Base-by-base conservation (phyloP, 2,329 filamentous ascomycete genomes). In the Ceratocystis diversiconidia region DNA sequence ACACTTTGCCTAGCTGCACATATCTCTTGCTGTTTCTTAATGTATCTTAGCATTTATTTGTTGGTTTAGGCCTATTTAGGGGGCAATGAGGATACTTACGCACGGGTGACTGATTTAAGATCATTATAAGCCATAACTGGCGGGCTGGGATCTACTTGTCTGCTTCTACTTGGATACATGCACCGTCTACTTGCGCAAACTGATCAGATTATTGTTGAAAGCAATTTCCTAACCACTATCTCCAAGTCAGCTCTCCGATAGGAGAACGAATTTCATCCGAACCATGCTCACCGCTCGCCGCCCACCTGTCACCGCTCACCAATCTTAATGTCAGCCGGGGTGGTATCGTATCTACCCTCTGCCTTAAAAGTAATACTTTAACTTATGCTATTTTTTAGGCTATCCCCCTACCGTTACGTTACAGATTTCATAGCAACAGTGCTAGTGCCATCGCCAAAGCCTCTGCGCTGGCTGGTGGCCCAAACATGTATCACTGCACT, bases 281-380 rank as follows among this genome's bases (percentile, higher is more conserved):
- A 15, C n/a, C 5, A 70, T 77, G 32, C 77, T 78, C 67, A 73
- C 76, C 69, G 74, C 32, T 12, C 32, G 3, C 32, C 32, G 8
- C 8, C 10, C 32, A 76, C 70, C 76, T 74, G 74, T 36, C 32
- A 76, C 70, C 76, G 74, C 75, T 70, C 5, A 70, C 73, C 59
- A 76, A 75, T 67, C 75, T 74, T 4, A 73, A 76, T 8, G 73
- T 76, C 43, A 71, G 79, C 70, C 79, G 75, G 72, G 70, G 74
- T n/a, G 69, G 71, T 0, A 73, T 79, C 36, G 77, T 77, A 7
- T 10, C 57, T 1, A 68, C 70, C 7, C 69, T 76, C 15, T 72
- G 72, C 2, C 73, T 78, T 62, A 78, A 78, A 67, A 74, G 76
- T 61, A 74, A 25, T 12, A 28, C 15, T n/a, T n/a, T 32, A 6